These are phyloP conservation scores for Megacollybia marginata DNA, from an alignment of 768 basidiomycete genomes.

Conservation along the genomic window DNA sequence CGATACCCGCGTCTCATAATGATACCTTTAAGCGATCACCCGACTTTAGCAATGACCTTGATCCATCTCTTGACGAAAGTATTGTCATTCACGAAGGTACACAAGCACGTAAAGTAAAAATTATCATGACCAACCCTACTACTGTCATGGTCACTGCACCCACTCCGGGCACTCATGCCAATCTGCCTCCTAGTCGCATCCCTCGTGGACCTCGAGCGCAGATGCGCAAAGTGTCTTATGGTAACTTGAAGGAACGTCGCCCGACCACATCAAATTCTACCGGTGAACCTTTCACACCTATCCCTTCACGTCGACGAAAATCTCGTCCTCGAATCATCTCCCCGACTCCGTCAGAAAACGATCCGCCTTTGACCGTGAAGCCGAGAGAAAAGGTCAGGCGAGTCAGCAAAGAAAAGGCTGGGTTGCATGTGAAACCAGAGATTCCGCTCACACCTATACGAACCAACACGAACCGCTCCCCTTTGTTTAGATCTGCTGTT, in stretches of 20 bases:
- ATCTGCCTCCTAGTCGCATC: conserved; percentile 23
- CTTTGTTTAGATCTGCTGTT: conserved; percentile 28
- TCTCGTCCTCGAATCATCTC: conserved; percentile 17
- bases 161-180: conserved; percentile 32
- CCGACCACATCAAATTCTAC: conserved; percentile 11
- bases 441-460: conserved; percentile 42
- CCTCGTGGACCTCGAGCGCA: conserved; percentile 36
- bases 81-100: background rate
- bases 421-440: conserved; percentile 26
- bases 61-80: background rate
- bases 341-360: conserved; percentile 8
- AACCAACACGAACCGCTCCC: conserved; percentile 23
- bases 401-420: conserved; percentile 35
- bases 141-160: conserved; percentile 48
- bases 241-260: conserved; percentile 17
- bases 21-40: conserved; percentile 3
- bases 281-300: conserved; percentile 24
- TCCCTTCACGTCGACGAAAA: conserved; percentile 24
- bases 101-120: conserved; percentile 25
- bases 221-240: no score
- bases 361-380: background rate
- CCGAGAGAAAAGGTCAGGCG: background rate
- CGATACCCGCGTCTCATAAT: conserved; percentile 6
- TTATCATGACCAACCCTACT: conserved; percentile 40
- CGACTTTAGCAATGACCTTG: background rate